These are phyloP conservation scores for Aspergillus costaricaensis DNA, from an alignment of 2,329 filamentous ascomycete species.

Conservation along the genomic window DNA sequence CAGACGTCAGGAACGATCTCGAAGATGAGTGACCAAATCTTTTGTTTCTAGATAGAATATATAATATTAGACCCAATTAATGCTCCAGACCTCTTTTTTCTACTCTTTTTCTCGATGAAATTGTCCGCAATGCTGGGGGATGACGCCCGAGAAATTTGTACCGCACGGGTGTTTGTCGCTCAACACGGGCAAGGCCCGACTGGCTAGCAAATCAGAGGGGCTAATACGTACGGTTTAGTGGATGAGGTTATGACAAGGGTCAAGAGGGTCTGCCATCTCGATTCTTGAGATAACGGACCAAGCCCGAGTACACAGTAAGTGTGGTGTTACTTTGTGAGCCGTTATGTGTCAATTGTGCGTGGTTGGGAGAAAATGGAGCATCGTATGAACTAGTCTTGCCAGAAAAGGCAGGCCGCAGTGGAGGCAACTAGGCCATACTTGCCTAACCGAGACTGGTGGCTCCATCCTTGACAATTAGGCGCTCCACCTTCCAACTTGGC, in stretches of 20 bases:
- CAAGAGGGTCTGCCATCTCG: too few species aligned
- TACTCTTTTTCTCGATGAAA: too few species aligned
- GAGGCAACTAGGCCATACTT: background rate
- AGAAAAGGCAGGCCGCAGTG: background rate
- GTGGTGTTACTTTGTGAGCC: background rate
- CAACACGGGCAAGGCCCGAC: too few species aligned
- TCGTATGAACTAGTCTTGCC: too few species aligned
- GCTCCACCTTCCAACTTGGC: background rate
- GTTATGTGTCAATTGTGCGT: background rate
- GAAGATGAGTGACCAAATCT: slow-evolving; percentile 59
- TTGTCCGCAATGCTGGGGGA: too few species aligned
- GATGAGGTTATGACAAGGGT: too few species aligned
- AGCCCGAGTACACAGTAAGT: too few species aligned
- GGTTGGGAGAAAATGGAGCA: background rate
- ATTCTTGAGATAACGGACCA: too few species aligned
- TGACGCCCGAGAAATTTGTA: too few species aligned
- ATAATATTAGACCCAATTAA: background rate
- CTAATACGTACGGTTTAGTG: too few species aligned
- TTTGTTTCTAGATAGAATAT: slow-evolving; percentile 48
- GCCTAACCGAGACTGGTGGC: background rate
- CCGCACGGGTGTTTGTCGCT: too few species aligned
- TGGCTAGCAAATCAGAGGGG: too few species aligned
- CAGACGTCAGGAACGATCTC: slow-evolving; percentile 52
- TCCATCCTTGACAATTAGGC: background rate
- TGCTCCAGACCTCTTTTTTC: background rate